Conservation (phyloP, 169 alveolate genomes). For the Plasmodium vinckei region DNA sequence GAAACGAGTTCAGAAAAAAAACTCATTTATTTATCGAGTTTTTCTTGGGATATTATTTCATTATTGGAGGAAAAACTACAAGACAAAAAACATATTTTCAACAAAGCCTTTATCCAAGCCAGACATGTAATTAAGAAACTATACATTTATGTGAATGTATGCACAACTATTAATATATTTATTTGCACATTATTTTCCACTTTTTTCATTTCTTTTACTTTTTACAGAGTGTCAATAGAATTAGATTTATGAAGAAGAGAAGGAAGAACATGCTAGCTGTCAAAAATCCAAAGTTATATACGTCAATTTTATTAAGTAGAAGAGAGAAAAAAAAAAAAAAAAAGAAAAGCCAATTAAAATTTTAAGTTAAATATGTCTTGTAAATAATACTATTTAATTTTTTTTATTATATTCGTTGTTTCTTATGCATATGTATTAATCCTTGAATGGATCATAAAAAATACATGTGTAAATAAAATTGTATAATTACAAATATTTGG, state of each 20-base stretch:
- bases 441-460: too few relatives aligned
- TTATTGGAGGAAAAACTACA: conserved; percentile 55
- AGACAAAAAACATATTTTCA: conserved; percentile 35
- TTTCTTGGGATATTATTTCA: conserved; percentile 66
- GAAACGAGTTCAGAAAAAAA: conserved; percentile 43
- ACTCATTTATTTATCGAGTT: conserved; percentile 44
- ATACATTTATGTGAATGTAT: background rate
- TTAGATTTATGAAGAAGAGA: conserved; percentile 42
- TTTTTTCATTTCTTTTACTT: conserved; percentile 4
- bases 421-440: too few relatives aligned
- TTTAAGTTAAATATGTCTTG: conserved; percentile 34
- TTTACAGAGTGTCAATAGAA: conserved; percentile 44
- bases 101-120: conserved; percentile 65
- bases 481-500: too few relatives aligned
- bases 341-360: conserved; percentile 17
- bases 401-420: background rate
- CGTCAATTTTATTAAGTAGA: conserved; percentile 30
- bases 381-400: background rate
- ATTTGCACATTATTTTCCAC: background rate
- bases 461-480: too few relatives aligned
- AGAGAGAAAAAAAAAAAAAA: conserved; percentile 46
- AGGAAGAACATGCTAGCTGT: conserved; percentile 55
- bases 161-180: background rate
- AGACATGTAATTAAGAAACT: conserved; percentile 58
- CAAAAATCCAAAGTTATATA: conserved; percentile 34